These are phyloP conservation scores for Parastagonospora avenae DNA, from an alignment of 2,329 filamentous ascomycete species.

Conservation along the genomic window DNA sequence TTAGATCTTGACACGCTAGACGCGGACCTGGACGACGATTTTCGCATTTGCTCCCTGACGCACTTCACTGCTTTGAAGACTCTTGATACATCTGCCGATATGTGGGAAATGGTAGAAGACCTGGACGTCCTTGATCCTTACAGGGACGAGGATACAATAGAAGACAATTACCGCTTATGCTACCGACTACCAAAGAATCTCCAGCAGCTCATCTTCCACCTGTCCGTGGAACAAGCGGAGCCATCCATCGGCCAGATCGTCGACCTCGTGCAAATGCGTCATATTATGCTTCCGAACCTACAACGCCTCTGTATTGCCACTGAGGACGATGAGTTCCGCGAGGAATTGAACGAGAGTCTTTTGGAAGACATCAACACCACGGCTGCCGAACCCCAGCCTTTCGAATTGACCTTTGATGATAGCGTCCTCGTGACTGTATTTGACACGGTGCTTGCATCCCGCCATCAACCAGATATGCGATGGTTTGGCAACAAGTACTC, in stretches of 20 bases:
- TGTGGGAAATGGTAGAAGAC: slow-evolving; percentile 1
- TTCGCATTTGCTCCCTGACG: neutral
- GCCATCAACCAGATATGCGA: neutral
- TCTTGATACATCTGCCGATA: neutral
- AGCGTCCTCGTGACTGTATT: neutral
- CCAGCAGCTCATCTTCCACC: neutral
- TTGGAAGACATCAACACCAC: neutral
- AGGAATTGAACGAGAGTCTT: neutral
- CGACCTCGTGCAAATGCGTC: neutral
- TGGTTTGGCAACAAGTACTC: neutral
- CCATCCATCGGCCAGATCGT: neutral
- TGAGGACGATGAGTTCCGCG: neutral
- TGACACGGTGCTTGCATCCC: neutral
- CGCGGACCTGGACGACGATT: neutral
- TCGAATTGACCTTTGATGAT: neutral
- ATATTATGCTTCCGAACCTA: neutral
- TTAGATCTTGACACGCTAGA: neutral
- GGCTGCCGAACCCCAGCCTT: neutral
- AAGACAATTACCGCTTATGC: neutral
- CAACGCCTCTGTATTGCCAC: neutral
- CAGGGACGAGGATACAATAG: neutral
- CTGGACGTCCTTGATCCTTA: neutral
- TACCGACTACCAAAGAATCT: neutral
- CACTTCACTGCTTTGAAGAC: slow-evolving; percentile 1
- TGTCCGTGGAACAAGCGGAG: neutral